These are phyloP conservation scores for Hypoxylon sp. DNA, from an alignment of 2,329 filamentous ascomycete species.

Conservation along the genomic window DNA sequence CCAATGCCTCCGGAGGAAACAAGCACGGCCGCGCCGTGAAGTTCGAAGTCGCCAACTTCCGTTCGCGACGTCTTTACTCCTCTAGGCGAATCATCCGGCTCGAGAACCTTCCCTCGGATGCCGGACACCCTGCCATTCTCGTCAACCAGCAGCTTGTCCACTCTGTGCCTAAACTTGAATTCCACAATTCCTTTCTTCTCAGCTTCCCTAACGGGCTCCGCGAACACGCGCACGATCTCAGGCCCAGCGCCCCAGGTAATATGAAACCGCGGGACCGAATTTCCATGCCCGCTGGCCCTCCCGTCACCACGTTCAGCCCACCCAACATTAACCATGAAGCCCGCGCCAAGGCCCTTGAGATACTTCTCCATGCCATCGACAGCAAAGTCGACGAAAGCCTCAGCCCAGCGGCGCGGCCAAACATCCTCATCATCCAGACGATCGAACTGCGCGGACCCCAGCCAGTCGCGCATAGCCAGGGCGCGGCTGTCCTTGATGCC, in stretches of 20 bases:
- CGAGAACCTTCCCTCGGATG: constrained; percentile 66
- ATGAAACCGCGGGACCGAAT: constrained; percentile 74
- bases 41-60: constrained; percentile 65
- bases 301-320: constrained; percentile 74
- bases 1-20: constrained; percentile 72
- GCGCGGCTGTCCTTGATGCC: constrained; percentile 70
- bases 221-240: constrained; percentile 70
- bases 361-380: constrained; percentile 70
- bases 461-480: constrained; percentile 71
- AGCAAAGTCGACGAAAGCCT: constrained; percentile 74
- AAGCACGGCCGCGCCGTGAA: constrained; percentile 66
- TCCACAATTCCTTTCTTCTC: constrained; percentile 66
- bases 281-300: constrained; percentile 68
- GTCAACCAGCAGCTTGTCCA: constrained; percentile 69
- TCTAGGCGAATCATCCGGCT: constrained; percentile 63
- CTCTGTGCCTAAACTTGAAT: constrained; percentile 69
- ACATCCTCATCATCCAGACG: constrained; percentile 64
- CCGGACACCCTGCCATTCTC: constrained; percentile 66
- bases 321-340: constrained; percentile 67
- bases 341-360: constrained; percentile 65
- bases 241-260: constrained; percentile 72
- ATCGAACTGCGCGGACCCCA: constrained; percentile 70
- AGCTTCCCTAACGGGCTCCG: constrained; percentile 66
- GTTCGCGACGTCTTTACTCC: constrained; percentile 66
- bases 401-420: constrained; percentile 73